Evolutionary conservation across 257 asterid genomes (phyloP).

Genomic region (Ilex aquifolium): DNA sequence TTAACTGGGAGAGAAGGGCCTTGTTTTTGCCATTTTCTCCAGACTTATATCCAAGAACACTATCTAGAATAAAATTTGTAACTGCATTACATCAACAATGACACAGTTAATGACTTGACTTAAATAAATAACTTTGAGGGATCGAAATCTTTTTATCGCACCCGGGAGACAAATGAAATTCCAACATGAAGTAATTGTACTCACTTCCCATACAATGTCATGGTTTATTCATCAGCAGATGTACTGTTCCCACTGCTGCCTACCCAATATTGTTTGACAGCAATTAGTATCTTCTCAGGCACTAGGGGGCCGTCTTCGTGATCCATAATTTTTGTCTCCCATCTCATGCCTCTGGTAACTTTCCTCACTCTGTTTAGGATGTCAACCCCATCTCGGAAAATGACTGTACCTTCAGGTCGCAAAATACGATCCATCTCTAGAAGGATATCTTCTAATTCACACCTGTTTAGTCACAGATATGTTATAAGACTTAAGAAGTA

Average conservation of each 20-base stretch:
- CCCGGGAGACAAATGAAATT: too few relatives aligned
- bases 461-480: slow-evolving; percentile 33
- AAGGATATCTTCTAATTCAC: slow-evolving; percentile 76
- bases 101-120: too few relatives aligned
- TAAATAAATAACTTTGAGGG: too few relatives aligned
- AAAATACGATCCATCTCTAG: slow-evolving; percentile 84
- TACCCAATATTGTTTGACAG: slow-evolving; percentile 64
- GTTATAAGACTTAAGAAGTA: too few relatives aligned
- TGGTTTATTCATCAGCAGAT: slow-evolving; percentile 31
- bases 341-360: slow-evolving; percentile 70
- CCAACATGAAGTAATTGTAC: too few relatives aligned
- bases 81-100: too few relatives aligned
- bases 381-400: slow-evolving; percentile 75
- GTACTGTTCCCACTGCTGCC: slow-evolving; percentile 33
- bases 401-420: slow-evolving; percentile 74
- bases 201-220: not conserved
- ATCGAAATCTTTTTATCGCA: too few relatives aligned
- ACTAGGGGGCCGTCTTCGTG: slow-evolving; percentile 93
- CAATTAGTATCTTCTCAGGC: slow-evolving; percentile 74
- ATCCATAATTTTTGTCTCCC: slow-evolving; percentile 70
- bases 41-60: too few relatives aligned
- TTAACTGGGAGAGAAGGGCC: too few relatives aligned
- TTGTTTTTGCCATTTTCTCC: too few relatives aligned
- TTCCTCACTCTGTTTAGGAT: slow-evolving; percentile 66
- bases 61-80: too few relatives aligned